Evolutionary conservation across 805 yeast species (phyloP), one percentile per base, ranked within the genome.

Genomic region (Maudiozyma saulgeensis): DNA sequence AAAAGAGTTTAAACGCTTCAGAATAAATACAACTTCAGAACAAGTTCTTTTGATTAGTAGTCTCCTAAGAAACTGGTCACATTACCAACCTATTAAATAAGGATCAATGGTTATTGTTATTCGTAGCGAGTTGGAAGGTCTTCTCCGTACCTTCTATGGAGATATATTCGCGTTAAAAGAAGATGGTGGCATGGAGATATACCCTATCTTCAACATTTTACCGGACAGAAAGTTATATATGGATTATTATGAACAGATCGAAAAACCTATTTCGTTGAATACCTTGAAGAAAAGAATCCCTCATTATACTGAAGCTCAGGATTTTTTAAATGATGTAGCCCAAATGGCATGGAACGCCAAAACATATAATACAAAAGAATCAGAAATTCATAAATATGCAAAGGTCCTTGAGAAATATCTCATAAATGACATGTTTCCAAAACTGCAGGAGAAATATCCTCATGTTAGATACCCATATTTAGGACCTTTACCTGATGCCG

Each of bases 271-370:
- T 61, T 87, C 96, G 5, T 77, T 90, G 54, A 81, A 82, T 56
- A 80, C 83, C 54, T 78, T 90, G 50, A 81, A 78, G 51, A 76
- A 81, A 55, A 74, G 78, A 52, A 67, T 86, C 35, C 79, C 79
- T 51, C 67, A 66, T 44, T 89, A 89, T 67, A 65, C 72, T 2
- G 73, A 72, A 39, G 79, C 88, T 1, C 86, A 82, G 57, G 82
- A 79, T 44, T 89, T 89, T 62, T 70, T 91, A 37, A 76, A 72
- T 52, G 96, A 90, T 63, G 63, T 90, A 50, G 87, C 83, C 1
- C 95, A 87, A 65, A 86, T 91, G 47, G 76, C 87, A 0, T 87
- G 95, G 89, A 91, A 91, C 62, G 97, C 97, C 1, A 78, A 85
- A 51, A 77, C 81, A 44, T 91, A 83, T 67, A 90, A 91, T 66